A percentile compares a stretch with the other conserved stretches of the same genome.
These are phyloP conservation scores for Borealophlyctis nickersoniae DNA, from an alignment of 192 early-diverging fungal genomes.

Conservation along the genomic window DNA sequence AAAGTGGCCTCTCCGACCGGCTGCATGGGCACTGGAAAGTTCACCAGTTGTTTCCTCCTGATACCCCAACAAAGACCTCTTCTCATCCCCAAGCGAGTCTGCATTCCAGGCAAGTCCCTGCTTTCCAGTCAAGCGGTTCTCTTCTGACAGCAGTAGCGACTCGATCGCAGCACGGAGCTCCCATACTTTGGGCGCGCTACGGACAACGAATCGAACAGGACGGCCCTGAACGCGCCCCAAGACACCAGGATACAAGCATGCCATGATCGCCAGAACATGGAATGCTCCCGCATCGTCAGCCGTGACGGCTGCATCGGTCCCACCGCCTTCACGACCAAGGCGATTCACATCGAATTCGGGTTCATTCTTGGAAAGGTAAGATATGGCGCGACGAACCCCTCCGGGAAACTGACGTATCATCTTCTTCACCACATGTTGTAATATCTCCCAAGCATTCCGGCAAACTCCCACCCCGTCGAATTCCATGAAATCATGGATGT, in stretches of 20 bases:
- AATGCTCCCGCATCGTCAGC: background rate
- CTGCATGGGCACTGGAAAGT: background rate
- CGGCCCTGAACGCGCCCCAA: background rate
- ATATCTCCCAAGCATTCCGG: background rate
- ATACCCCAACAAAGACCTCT: background rate
- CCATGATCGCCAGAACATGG: background rate
- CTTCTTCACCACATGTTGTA: background rate
- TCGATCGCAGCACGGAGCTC: background rate
- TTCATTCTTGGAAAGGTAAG: background rate
- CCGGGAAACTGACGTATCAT: background rate
- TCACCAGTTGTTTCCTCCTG: conserved; percentile 1
- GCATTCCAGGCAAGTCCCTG: background rate
- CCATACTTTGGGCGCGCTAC: background rate
- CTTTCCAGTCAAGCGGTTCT: background rate
- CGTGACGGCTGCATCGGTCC: background rate
- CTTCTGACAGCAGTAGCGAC: background rate
- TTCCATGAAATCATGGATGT: no score
- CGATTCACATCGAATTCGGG: background rate
- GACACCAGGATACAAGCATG: background rate
- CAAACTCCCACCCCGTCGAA: no score
- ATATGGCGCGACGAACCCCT: background rate
- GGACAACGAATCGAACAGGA: background rate
- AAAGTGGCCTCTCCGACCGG: conserved; percentile 5
- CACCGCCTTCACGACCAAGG: background rate
- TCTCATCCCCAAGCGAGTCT: background rate